Evolutionary conservation across 352 stramenopile species (phyloP), one percentile per base, ranked within the genome.

Genomic region (Phytophthora pini): DNA sequence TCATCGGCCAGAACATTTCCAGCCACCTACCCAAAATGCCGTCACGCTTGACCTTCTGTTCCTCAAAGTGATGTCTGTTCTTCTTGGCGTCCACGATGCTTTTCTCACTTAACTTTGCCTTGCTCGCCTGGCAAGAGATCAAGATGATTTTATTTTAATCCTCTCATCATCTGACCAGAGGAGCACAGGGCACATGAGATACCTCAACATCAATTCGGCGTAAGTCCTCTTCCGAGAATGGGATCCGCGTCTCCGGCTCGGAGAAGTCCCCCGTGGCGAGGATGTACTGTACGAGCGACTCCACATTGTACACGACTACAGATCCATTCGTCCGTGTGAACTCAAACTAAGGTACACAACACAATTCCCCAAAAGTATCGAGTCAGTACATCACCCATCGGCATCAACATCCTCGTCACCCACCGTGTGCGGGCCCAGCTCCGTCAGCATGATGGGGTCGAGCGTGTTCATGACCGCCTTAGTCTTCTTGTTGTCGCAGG

Each of bases 381-480:
- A 68, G 46, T 62, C 70, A 75, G 53, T 53, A 69, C 54, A 24
- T 47, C 39, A 55, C 4, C 24, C 32, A 48, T 22, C 22, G 11
- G 26, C 24, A 29, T 32, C 31, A 26, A 9, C 27, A 26, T 32
- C 17, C 22, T 50, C 13, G 22, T 32, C 17, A 72, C 73, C 34
- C 56, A 94, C 87, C 79, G 85, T 95, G 56, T 96, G 72, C 22
- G 76, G 76, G 5, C 82, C 85, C 27, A 97, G 62, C 47, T 85
- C 80, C 13, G 80, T 82, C 49, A 97, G 70, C 88, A 97, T 95
- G 57, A 97, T 97, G 32, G 90, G 90, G 64, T 97, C 90, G 2
- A 91, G 70, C 22, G 84, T 86, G 65, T 95, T 96, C 32, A 88
- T 83, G 46, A 79, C 61, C 34, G 67, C 53, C 68, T 93, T 93